Evolutionary conservation across 305 asterid species (phyloP), one percentile per base, ranked within the genome.

Genomic region (Fraxinus sp.): DNA sequence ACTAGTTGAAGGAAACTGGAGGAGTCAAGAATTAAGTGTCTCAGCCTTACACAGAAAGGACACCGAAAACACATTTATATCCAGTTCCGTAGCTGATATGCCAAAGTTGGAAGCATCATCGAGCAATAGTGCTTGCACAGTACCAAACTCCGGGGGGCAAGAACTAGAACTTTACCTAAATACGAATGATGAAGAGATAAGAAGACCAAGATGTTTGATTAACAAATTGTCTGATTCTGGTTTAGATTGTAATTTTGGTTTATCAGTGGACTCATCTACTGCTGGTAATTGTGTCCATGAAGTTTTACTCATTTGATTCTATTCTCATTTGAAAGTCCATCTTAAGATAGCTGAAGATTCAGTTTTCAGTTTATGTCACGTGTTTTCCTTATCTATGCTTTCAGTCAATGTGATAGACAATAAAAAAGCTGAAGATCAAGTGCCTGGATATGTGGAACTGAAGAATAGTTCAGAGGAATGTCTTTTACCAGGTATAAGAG

Each of bases 401-500:
- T 81, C 75, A 77, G 88, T 46, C 66, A 90, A 85, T 77, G 22
- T 77, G 87, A 87, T 86, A 81, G 84, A 81, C 82, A 80, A 79
- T 75, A 64, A 32, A 75, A 26, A 26, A n/a, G 87, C 84, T 85
- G 93, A 83, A 75, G 87, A 88, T 86, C 86, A 81, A 46, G 82
- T 75, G 87, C 87, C 87, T 81, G 91, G 82, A 80, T 83, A 52
- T 33, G 80, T 83, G 81, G 90, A 79, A 83, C 87, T 70, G 85
- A 86, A 85, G 77, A 83, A 80, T 68, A 80, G 76, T 55, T 43
- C 86, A 37, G 86, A 87, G 78, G 87, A 83, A 77, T 59, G 79
- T 80, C 82, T 86, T 83, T 74, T 85, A 83, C 91, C 89, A 87
- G 97, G 98, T 95, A 90, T 80, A 71, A 43, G 83, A 80, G 76